Evolutionary conservation across 441 rosid species (phyloP), one percentile per base, ranked within the genome.

Genomic region (Pelargonium australe): DNA sequence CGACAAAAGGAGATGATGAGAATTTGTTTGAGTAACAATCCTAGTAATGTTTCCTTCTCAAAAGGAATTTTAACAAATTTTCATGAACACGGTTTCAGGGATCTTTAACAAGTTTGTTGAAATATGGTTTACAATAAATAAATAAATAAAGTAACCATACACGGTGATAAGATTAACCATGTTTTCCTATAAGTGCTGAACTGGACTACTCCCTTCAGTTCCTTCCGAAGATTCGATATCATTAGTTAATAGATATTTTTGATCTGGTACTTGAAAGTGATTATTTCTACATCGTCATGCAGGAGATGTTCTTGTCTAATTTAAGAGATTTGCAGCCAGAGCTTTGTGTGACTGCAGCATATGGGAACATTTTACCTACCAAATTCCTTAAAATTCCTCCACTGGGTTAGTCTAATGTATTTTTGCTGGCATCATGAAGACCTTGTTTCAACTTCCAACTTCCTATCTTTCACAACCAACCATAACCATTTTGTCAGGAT

Each of bases 271-370:
- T 13, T 51, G 14, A 5, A 51, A 51, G 41, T 51, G 58, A 16
- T 5, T n/a, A 51, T 51, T 51, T 16, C 16, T 68, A 53, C 70
- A 53, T 57, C 23, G 13, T 47, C 40, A 14, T 69, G 82, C 76
- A 94, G 99, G 96, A 87, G 64, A 47, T 77, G 4, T 91, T 91
- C 74, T 81, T 94, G 73, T 79, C 83, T 67, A 72, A 55, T 80
- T 78, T 91, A 77, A 84, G 77, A 80, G 91, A 80, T 53, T 82
- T 91, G 89, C 91, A 82, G 77, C 96, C 99, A 41, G 89, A 91
- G 73, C 88, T 94, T 79, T 94, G 97, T 79, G 69, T 91, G 66
- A 91, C 96, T 12, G 94, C 95, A 28, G 97, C 99, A 45, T 91
- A 94, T 82, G 97, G 97, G 69, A 94, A 91, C 74, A 91, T 94